Evolutionary conservation across 2,329 filamentous ascomycete genomes (phyloP).

Genomic region (Aquanectria penicillioides): DNA sequence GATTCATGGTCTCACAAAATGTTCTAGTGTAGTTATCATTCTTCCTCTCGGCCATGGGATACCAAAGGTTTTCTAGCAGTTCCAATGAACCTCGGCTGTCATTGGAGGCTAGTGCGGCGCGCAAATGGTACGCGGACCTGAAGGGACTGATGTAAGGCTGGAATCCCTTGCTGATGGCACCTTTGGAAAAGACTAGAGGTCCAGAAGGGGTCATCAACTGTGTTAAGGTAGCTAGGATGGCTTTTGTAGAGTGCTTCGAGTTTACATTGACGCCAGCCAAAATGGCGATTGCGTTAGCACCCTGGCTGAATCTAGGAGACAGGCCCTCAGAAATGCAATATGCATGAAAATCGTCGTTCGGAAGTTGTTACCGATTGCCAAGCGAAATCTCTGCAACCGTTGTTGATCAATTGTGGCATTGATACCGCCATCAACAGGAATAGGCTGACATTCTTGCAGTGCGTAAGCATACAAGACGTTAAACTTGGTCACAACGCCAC

Average conservation of each 20-base stretch:
- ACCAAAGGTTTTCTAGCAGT: slow-evolving; percentile 36
- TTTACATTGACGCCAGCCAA: slow-evolving; percentile 37
- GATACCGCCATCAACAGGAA: slow-evolving; percentile 34
- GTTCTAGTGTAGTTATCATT: slow-evolving; percentile 42
- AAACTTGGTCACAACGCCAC: slow-evolving; percentile 45
- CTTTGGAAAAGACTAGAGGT: slow-evolving; percentile 8
- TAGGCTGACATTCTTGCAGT: slow-evolving; percentile 36
- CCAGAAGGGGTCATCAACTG: neutral
- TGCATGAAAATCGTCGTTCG: slow-evolving; percentile 25
- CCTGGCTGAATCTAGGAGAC: slow-evolving; percentile 39
- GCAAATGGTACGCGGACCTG: slow-evolving; percentile 44
- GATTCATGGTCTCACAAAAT: slow-evolving; percentile 45
- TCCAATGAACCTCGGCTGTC: slow-evolving; percentile 16
- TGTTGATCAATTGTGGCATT: slow-evolving; percentile 31
- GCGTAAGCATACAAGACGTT: slow-evolving; percentile 46
- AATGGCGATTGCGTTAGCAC: slow-evolving; percentile 46
- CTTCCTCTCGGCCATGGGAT: slow-evolving; percentile 38
- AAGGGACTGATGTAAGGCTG: slow-evolving; percentile 40
- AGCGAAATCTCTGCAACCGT: slow-evolving; percentile 37
- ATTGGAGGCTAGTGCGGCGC: slow-evolving; percentile 36
- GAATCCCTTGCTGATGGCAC: slow-evolving; percentile 19
- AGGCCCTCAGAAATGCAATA: slow-evolving; percentile 35
- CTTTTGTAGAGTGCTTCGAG: neutral
- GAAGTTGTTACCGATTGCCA: slow-evolving; percentile 38
- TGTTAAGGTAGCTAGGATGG: neutral